Evolutionary conservation across 345 rosid genomes (phyloP), one percentile per base, ranked within the genome.

Genomic region (Leavenworthia alabamica): DNA sequence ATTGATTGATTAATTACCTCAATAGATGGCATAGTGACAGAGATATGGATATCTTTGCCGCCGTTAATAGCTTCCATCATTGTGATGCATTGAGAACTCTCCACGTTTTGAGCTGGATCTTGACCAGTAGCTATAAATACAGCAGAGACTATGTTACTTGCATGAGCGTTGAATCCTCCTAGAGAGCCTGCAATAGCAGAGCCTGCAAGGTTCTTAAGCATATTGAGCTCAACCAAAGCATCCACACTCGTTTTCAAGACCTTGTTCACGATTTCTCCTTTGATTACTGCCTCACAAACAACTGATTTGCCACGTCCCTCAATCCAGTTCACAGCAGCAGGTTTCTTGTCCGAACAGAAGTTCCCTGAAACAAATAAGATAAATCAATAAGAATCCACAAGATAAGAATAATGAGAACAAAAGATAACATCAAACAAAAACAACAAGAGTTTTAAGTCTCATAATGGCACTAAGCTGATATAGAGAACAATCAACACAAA

Each of bases 301-400:
- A 89, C 90, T 19, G 96, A 86, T 71, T 89, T 89, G 1, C 95
- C 95, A 13, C 93, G 86, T 46, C 97, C 97, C 69, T 87, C 90
- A n/a, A 90, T 87, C 95, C 95, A 90, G 70, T 90, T 90, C 49
- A 90, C 90, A 22, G 97, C 97, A 20, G 97, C 92, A 9, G 97
- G 82, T 60, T 90, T 90, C 80, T 90, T 90, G 70, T 90, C 97
- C 13, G 95, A 85, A 71, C 97, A 90, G 27, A 65, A 85, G 49
- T 90, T 90, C 41, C 95, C 92, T 86, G 62, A 43, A 43, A 55
- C 2, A 26, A 56, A 19, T 11, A 23, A 27, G n/a, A 45, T 17
- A 8, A 15, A 22, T 0, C 24, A 23, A 24, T 15, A 6, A 17
- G 13, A 40, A 32, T 42, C 12, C 7, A 36, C 12, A 10, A 10